Conservation (phyloP, 495 filamentous ascomycete genomes). For the Hypoxylon subgilvum region DNA sequence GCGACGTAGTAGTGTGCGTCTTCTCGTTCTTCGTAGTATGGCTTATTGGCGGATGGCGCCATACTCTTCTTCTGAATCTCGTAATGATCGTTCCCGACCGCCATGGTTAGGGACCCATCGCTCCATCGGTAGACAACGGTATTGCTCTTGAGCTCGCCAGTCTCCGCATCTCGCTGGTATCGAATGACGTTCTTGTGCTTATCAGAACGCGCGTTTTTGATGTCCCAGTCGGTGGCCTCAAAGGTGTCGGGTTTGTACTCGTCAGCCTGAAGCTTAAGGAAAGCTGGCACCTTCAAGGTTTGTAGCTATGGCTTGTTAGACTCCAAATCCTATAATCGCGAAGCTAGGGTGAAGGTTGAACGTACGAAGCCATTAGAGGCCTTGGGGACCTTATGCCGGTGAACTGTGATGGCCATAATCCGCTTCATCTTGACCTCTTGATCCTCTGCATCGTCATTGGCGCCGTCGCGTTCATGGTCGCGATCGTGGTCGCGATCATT, state of each 20-base stretch:
- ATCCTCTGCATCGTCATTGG: constrained; percentile 56
- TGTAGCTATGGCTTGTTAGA: constrained; percentile 63
- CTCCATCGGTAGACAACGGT: constrained; percentile 80
- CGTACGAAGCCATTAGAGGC: constrained; percentile 67
- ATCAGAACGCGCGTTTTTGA: constrained; percentile 49
- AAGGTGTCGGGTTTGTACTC: constrained; percentile 77
- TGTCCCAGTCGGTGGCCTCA: constrained; percentile 54
- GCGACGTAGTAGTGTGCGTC: constrained; percentile 81
- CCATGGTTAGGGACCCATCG: constrained; percentile 81
- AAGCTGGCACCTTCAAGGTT: constrained; percentile 77
- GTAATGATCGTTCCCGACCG: constrained; percentile 76
- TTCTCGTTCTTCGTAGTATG: constrained; percentile 72
- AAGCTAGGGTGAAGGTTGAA: background rate
- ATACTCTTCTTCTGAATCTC: constrained; percentile 76
- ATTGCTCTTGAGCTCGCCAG: constrained; percentile 70
- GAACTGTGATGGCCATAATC: constrained; percentile 64
- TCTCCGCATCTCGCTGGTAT: constrained; percentile 49
- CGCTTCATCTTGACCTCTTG: constrained; percentile 57
- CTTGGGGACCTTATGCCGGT: constrained; percentile 70
- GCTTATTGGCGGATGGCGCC: constrained; percentile 64
- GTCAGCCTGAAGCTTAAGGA: constrained; percentile 75
- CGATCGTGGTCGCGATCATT: constrained; percentile 9
- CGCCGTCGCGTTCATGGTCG: background rate
- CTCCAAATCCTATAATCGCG: background rate
- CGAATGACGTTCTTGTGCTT: constrained; percentile 49